Evolutionary conservation across 192 early-diverging fungal genomes (phyloP), one percentile per base, ranked within the genome.

Genomic region (Coemansia umbellata): DNA sequence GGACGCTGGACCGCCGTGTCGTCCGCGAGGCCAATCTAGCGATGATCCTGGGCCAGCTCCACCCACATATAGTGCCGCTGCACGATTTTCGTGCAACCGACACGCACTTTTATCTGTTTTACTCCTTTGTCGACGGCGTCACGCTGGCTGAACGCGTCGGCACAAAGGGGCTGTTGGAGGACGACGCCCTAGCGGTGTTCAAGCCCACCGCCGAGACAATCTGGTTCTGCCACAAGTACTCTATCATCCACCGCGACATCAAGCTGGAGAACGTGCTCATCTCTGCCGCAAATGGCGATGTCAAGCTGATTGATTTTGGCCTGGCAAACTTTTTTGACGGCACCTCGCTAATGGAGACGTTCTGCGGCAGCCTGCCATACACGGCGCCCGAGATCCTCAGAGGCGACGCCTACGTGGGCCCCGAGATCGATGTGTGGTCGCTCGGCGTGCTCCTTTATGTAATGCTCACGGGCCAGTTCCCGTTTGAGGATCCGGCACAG

Each of bases 401-500:
- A 48, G 93, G 90, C 21, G 86, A 89, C 48, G 90, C 85, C 35
- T 98, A 98, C 60, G 71, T 77, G 48, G 95, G 95, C 3, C 92
- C 95, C 4, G 95, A 98, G 53, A 85, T 98, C 27, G 95, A 98
- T 53, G 86, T 90, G 23, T 98, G 95, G 95, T 94, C 91, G 32
- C 69, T 96, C 23, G 95, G 95, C 8, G 88, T 98, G 3, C 77
- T 91, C 9, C 66, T 98, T 19, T 98, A 92, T 60, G 87, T 92
- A 31, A 83, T 96, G 73, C 84, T 90, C 74, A 84, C 63, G 59
- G 88, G 52, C 47, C 83, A 50, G 63, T 87, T 65, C 75, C 91
- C 59, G 71, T 93, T 75, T 42, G 78, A 72, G 6, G 78, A 80
- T 21, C 73, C 72, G 0, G 64, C 69, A 26, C 65, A 72, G 48